Base-by-base conservation (phyloP, 371 early-diverging fungal species). In the Dinochytrium kinnereticum region DNA sequence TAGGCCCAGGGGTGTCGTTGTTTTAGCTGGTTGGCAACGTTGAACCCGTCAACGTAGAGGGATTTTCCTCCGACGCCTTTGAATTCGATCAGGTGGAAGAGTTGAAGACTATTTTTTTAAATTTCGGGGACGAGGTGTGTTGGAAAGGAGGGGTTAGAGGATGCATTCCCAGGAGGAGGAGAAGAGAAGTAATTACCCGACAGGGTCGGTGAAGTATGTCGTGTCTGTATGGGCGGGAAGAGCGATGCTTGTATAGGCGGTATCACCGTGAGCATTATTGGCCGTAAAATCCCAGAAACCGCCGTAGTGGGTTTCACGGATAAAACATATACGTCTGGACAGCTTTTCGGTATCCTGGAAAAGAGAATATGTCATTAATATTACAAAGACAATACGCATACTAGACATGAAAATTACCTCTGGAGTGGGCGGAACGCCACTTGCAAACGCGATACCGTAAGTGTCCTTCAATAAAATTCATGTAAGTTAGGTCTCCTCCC, bases 181-280 rank as follows among this genome's bases (percentile, higher is more conserved):
- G 5, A 55, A 26, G 26, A 71, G n/a, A 2, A 34, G 26, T 21
- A 33, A 64, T 17, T 79, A 89, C 90, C 95, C 95, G 15, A 89
- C 81, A 1, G 96, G 95, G 65, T 96, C 96, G 0, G 94, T 94
- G 71, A 95, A 96, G 75, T 96, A 96, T 0, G 95, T 95, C n/a
- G 91, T 93, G 78, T 96, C 96, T 0, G 95, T 96, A 71, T 96
- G 96, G 0, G 91, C 92, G 36, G 90, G 90, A 13, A 96, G 82
- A 0, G 90, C 89, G 2, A 94, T 57, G n/a, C 81, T 85, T 0
- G 95, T 93, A 77, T 95, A 96, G 17, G 96, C 96, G 0, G 94
- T 94, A 78, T 96, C 96, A 34, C 92, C 94, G 80, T 94, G 94
- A 30, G 87, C 91, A 64, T 93, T 79, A 73, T 95, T 87, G 13